Percentiles rank a stretch among this genome's conserved stretches.
phyloP scores from a whole-genome alignment of 2,329 filamentous ascomycete species.

The Domatiomyces catenatus region DNA sequence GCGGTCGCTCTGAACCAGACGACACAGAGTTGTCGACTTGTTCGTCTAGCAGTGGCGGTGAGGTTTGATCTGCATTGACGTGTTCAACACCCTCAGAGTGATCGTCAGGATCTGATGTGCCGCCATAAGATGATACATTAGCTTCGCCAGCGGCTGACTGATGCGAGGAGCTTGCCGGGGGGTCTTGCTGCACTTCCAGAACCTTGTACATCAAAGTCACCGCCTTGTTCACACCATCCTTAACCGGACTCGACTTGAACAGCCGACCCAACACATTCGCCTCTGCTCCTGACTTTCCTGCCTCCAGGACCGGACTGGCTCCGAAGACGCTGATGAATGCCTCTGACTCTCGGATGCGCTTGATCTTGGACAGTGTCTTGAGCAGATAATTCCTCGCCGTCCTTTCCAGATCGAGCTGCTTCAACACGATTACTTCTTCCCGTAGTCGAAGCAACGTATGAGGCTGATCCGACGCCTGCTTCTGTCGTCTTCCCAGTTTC shows the following conservation, averaged over 20 bases:
- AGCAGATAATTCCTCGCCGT: conserved; percentile 40
- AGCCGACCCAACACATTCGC: conserved; percentile 45
- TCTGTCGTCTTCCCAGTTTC: conserved; percentile 45
- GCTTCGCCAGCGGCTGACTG: conserved; percentile 4
- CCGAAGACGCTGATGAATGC: conserved; percentile 30
- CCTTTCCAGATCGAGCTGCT: conserved; percentile 31
- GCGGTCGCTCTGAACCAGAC: background rate
- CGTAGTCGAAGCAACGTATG: conserved; percentile 15
- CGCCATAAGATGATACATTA: conserved; percentile 11
- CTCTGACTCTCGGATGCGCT: conserved; percentile 38
- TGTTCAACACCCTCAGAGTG: conserved; percentile 1
- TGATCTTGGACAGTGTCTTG: conserved; percentile 42
- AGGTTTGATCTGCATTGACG: background rate
- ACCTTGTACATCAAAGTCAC: conserved; percentile 27
- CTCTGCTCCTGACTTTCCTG: conserved; percentile 30
- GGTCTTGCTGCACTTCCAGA: conserved; percentile 20
- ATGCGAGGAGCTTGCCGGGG: background rate
- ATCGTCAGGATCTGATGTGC: conserved; percentile 1
- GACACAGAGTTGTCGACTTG: conserved; percentile 1
- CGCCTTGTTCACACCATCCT: conserved; percentile 36
- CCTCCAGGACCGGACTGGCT: conserved; percentile 23
- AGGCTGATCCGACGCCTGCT: conserved; percentile 34
- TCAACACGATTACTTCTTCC: conserved; percentile 4
- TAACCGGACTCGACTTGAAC: conserved; percentile 45
- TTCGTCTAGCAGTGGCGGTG: conserved; percentile 1